A percentile compares a stretch with the other conserved stretches of the same genome.
These are phyloP conservation scores for Nicotiana rustica DNA, from an alignment of 305 asterid species.

Conservation along the genomic window DNA sequence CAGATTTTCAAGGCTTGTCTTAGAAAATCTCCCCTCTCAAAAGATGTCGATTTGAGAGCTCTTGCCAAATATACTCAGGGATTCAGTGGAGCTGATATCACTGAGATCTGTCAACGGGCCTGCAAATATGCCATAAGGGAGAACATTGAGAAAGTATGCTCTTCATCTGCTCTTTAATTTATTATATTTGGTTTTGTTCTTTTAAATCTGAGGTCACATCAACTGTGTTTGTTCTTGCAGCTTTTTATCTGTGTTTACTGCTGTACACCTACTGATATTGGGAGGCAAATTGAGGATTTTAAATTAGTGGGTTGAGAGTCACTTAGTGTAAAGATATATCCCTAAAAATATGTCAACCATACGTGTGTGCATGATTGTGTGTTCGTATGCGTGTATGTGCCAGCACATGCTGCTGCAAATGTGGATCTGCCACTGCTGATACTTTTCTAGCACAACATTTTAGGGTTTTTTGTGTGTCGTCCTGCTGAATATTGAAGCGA, in stretches of 20 bases:
- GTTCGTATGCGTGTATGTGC: background rate
- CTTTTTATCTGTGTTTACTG: conserved; percentile 14
- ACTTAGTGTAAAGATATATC: background rate
- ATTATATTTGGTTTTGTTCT: background rate
- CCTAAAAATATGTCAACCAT: background rate
- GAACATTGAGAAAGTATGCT: conserved; percentile 67
- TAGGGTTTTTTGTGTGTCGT: background rate
- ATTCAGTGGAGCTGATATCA: conserved; percentile 73
- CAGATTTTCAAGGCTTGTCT: conserved; percentile 74
- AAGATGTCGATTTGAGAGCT: conserved; percentile 65
- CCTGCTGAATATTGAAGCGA: background rate
- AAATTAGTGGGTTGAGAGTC: background rate
- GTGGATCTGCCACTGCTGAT: background rate
- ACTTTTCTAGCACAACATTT: background rate
- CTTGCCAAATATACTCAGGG: conserved; percentile 74
- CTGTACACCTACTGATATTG: conserved; percentile 11
- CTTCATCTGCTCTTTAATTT: background rate
- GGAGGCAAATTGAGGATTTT: background rate
- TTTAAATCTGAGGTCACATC: background rate
- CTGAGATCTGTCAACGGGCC: conserved; percentile 73
- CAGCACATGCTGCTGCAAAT: conserved; percentile 11
- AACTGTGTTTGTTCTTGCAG: background rate
- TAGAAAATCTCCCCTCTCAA: conserved; percentile 65
- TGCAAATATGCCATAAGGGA: conserved; percentile 75
- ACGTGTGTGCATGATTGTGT: background rate